Evolutionary conservation across 306 rosid genomes (phyloP).

Genomic region (Macrotyloma uniflorum): DNA sequence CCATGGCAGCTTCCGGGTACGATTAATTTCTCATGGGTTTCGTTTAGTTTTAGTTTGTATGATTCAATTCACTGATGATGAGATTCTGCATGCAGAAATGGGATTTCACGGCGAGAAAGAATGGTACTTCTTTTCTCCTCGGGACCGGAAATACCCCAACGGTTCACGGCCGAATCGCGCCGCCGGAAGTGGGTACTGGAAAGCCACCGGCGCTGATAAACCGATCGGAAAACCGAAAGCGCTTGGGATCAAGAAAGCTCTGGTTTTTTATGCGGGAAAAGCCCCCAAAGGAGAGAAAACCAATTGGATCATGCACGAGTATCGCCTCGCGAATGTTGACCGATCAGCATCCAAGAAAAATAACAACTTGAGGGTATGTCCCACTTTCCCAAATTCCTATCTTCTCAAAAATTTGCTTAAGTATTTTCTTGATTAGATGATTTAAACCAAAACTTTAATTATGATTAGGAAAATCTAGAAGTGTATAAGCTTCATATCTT

Average conservation of each 20-base stretch:
- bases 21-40: neutral
- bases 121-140: slow-evolving; percentile 95
- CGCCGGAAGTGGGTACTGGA: slow-evolving; percentile 90
- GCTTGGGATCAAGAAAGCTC: slow-evolving; percentile 87
- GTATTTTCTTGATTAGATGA: too few species aligned
- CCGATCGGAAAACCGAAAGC: slow-evolving; percentile 85
- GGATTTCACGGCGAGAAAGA: slow-evolving; percentile 84
- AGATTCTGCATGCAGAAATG: slow-evolving; percentile 46
- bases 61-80: neutral
- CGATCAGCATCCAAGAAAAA: slow-evolving; percentile 73
- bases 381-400: neutral
- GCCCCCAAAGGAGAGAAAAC: slow-evolving; percentile 85
- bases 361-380: slow-evolving; percentile 63
- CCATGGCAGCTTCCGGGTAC: slow-evolving; percentile 99
- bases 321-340: slow-evolving; percentile 94
- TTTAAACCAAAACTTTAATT: too few species aligned
- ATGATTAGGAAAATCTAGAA: too few species aligned
- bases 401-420: neutral
- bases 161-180: slow-evolving; percentile 97
- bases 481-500: too few species aligned
- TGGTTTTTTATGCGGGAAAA: slow-evolving; percentile 88
- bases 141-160: slow-evolving; percentile 92
- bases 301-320: slow-evolving; percentile 99
- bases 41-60: neutral
- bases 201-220: slow-evolving; percentile 97